phyloP scores from a whole-genome alignment of 2,329 filamentous ascomycete genomes.

The Fusarium sp. region DNA sequence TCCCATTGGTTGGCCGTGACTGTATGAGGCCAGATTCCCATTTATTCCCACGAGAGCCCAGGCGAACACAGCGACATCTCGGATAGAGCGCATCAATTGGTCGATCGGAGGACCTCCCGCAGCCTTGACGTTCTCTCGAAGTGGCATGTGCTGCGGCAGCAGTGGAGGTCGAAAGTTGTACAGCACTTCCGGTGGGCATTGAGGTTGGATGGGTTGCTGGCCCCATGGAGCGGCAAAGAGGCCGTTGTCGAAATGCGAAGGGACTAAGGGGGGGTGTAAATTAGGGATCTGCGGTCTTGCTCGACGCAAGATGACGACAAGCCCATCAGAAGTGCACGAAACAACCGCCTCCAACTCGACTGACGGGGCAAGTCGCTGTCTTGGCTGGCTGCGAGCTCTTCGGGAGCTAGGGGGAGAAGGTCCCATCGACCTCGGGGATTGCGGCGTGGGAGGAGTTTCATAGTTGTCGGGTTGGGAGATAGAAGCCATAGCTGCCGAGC shows the following conservation, averaged over 20 bases:
- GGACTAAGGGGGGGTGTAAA: slow-evolving; percentile 60
- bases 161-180: slow-evolving; percentile 47
- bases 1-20: slow-evolving; percentile 71
- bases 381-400: slow-evolving; percentile 10
- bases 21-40: slow-evolving; percentile 74
- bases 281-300: slow-evolving; percentile 78
- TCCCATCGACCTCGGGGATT: slow-evolving; percentile 10
- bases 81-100: slow-evolving; percentile 82
- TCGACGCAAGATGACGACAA: slow-evolving; percentile 83
- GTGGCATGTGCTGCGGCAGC: slow-evolving; percentile 58
- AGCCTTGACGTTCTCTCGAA: slow-evolving; percentile 58
- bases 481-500: slow-evolving; percentile 21
- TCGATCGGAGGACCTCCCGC: slow-evolving; percentile 67
- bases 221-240: slow-evolving; percentile 87
- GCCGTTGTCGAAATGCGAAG: slow-evolving; percentile 66
- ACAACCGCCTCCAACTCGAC: slow-evolving; percentile 90
- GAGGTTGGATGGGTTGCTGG: slow-evolving; percentile 69
- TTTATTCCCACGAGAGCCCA: slow-evolving; percentile 88
- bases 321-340: slow-evolving; percentile 88
- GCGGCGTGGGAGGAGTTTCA: slow-evolving; percentile 35
- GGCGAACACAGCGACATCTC: slow-evolving; percentile 88
- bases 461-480: slow-evolving; percentile 8
- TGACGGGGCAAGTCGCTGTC: slow-evolving; percentile 50
- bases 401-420: slow-evolving; percentile 3
- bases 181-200: slow-evolving; percentile 53